Conservation (phyloP, 108 stramenopile genomes). For the Skeletonema potamos region DNA sequence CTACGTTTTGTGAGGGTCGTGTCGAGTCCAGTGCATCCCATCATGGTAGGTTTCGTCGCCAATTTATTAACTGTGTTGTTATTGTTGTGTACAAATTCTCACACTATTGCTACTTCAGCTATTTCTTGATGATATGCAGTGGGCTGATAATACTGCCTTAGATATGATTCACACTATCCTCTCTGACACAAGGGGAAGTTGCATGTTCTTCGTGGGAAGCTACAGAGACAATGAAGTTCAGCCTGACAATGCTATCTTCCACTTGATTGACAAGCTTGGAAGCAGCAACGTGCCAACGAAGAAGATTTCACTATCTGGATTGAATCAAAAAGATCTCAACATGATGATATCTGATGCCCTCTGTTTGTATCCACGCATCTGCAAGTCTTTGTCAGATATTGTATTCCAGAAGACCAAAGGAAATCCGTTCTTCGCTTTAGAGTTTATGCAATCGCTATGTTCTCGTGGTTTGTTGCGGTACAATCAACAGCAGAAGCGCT, state of each 20-base stretch:
- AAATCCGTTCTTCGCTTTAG: conserved; percentile 27
- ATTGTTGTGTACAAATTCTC: neutral
- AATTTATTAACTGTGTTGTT: neutral
- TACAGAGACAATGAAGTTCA: conserved; percentile 35
- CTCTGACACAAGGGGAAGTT: conserved; percentile 25
- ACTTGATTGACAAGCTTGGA: conserved; percentile 1
- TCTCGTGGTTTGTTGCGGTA: conserved; percentile 14
- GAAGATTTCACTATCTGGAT: conserved; percentile 12
- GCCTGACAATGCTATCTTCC: conserved; percentile 12
- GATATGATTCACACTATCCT: conserved; percentile 18
- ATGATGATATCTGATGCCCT: conserved; percentile 36
- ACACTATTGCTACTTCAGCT: neutral
- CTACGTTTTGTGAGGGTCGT: conserved; percentile 28
- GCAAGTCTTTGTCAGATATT: conserved; percentile 16
- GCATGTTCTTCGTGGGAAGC: conserved; percentile 36
- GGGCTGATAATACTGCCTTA: conserved; percentile 32
- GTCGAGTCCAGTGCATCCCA: conserved; percentile 16
- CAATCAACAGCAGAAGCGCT: conserved; percentile 11
- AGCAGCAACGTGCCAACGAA: conserved; percentile 11
- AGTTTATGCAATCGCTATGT: conserved; percentile 26
- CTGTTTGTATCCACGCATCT: conserved; percentile 26
- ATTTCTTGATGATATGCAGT: conserved; percentile 50
- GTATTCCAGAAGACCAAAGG: conserved; percentile 34
- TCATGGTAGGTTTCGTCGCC: neutral
- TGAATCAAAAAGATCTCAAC: conserved; percentile 30